Evolutionary conservation across 2,329 filamentous ascomycete species (phyloP).

Genomic region (Calonectria crousiana): DNA sequence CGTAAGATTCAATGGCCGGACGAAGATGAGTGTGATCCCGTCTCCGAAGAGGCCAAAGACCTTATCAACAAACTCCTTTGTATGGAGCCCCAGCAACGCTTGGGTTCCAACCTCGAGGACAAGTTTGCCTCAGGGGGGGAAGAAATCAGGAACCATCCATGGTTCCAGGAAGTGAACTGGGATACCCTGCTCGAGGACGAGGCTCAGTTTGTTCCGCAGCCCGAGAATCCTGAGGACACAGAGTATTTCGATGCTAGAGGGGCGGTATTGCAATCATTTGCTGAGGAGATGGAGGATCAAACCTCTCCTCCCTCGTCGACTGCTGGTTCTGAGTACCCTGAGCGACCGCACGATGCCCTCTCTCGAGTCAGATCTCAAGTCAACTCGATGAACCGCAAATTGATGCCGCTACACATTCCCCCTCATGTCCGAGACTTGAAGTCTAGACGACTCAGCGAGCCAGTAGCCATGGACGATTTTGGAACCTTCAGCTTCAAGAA

Average conservation of each 20-base stretch:
- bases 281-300: slow-evolving; percentile 94
- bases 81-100: slow-evolving; percentile 81
- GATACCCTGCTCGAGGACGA: slow-evolving; percentile 92
- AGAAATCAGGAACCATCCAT: slow-evolving; percentile 89
- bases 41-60: slow-evolving; percentile 91
- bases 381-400: slow-evolving; percentile 85
- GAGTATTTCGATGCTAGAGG: slow-evolving; percentile 97
- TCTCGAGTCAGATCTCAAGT: slow-evolving; percentile 90
- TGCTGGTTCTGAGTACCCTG: slow-evolving; percentile 81
- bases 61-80: slow-evolving; percentile 94
- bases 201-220: slow-evolving; percentile 92
- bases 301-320: slow-evolving; percentile 77
- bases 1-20: slow-evolving; percentile 94
- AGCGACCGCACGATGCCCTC: slow-evolving; percentile 93
- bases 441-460: slow-evolving; percentile 89
- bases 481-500: slow-evolving; percentile 98
- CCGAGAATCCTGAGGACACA: slow-evolving; percentile 95
- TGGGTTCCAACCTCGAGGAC: slow-evolving; percentile 88
- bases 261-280: slow-evolving; percentile 91
- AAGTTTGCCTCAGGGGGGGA: slow-evolving; percentile 87
- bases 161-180: slow-evolving; percentile 92
- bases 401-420: slow-evolving; percentile 97
- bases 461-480: slow-evolving; percentile 90
- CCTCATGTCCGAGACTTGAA: slow-evolving; percentile 94
- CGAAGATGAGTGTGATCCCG: slow-evolving; percentile 77